Evolutionary conservation across 1,139 yeast species (phyloP), one percentile per base, ranked within the genome.

Genomic region (Suhomyces coccinellae): DNA sequence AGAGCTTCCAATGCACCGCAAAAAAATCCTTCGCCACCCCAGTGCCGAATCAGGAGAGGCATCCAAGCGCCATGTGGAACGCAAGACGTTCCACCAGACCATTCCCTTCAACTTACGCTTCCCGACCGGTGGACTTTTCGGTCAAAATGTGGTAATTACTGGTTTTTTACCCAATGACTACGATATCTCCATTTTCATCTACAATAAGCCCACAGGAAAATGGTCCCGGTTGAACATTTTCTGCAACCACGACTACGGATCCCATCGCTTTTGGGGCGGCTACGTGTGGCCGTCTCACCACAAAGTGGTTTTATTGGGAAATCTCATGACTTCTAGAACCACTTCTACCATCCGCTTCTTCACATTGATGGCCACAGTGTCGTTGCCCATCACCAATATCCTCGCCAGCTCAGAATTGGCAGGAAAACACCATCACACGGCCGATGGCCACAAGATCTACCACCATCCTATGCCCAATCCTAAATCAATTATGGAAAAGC

Each of bases 281-380:
- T 82, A 77, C 63, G 81, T 82, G 0, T 85, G 93, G 93, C 77
- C 76, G 37, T 83, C 90, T 1, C 93, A 85, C 62, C 91, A 85
- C 57, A 82, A 81, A 57, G 82, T 84, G 2, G 71, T 77, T 7
- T 64, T 78, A 39, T 59, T 80, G 47, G 93, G 89, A 0, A 71
- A 77, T 47, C 66, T 66, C 38, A 65, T 71, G 15, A 75, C 82
- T 17, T 73, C 79, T 3, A 65, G 67, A 33, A 69, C 79, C 10
- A 66, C 79, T 8, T 76, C 83, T 46, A 71, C 83, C 39, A 72
- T 82, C 6, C 77, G 86, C 47, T 81, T 71, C 53, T 85, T 84
- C 60, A 81, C 82, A 31, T 58, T 70, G 33, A 63, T 83, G 58
- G 63, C 83, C 6, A 71, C 83, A 5, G 80, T 85, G n/a, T 79